Base-by-base conservation (phyloP, 148 eudicot species). In the Rhododendron williamsianum region DNA sequence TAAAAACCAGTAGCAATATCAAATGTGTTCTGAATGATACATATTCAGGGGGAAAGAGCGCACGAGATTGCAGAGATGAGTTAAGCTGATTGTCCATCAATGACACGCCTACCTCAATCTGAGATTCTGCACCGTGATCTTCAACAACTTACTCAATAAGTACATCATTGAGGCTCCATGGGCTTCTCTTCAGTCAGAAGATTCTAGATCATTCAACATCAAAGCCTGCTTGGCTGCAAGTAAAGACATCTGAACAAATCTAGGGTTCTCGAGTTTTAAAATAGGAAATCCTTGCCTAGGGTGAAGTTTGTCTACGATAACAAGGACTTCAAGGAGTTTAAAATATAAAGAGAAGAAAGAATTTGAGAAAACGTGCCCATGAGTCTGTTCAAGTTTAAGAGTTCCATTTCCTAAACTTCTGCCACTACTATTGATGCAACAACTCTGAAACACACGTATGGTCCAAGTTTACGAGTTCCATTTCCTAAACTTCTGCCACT, bases 41-140 rank as follows among this genome's bases (percentile, higher is more conserved):
- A 84, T 49, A 45, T 78, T 56, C n/a, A 45, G 52, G 71, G 81
- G 80, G 82, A 65, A 84, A 72, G 30, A 84, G 82, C 51, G 77
- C 65, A 60, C 78, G 63, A 78, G 35, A 80, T 77, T 77, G 89
- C 65, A 87, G 88, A 65, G 87, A 86, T 77, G 84, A 81, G 85
- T 81, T 76, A 67, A 43, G 89, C 74, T 80, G 87, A 46, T 85
- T 80, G 89, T 88, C 92, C 89, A 91, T 48, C 49, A 78, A 58
- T 82, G 86, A 88, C 92, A 90, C 48, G 88, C 94, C 91, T 92
- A 92, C 94, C 93, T 92, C 85, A 82, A 49, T 84, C 86, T 86
- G 88, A 54, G 49, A 86, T 87, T 83, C 86, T 89, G 84, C 83
- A 84, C 63, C 77, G 49, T 81, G 82, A 3, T 72, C 76, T 72